Conservation (phyloP, 2,329 filamentous ascomycete species). For the Monosporascus sp. region DNA sequence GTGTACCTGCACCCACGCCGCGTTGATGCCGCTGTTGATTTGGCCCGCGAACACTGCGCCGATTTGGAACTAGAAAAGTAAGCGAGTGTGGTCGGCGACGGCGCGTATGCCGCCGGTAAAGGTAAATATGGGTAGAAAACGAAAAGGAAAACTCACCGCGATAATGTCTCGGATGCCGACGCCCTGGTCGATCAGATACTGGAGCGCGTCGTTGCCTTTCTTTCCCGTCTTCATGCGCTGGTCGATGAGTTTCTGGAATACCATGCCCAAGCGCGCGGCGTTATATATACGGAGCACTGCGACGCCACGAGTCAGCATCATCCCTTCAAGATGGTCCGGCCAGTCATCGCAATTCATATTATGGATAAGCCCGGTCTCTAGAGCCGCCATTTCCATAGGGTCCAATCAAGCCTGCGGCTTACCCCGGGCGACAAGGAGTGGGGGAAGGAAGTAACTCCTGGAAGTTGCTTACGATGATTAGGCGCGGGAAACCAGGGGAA, state of each 20-base stretch:
- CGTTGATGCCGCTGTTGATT: slow-evolving; percentile 52
- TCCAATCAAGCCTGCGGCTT: no score
- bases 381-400: no score
- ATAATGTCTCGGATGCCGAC: slow-evolving; percentile 39
- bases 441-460: no score
- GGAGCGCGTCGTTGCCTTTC: slow-evolving; percentile 44
- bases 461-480: slow-evolving; percentile 19
- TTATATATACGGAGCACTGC: slow-evolving; percentile 35
- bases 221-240: slow-evolving; percentile 36
- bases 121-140: not conserved
- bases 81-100: not conserved
- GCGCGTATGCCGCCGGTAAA: not conserved
- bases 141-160: slow-evolving; percentile 22
- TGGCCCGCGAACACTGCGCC: slow-evolving; percentile 51
- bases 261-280: slow-evolving; percentile 42
- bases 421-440: no score
- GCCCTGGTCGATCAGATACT: slow-evolving; percentile 47
- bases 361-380: no score
- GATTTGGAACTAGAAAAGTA: slow-evolving; percentile 40
- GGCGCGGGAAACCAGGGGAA: slow-evolving; percentile 47
- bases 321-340: no score
- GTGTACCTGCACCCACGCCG: slow-evolving; percentile 47
- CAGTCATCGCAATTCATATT: no score
- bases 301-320: no score
- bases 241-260: slow-evolving; percentile 43